Conservation (phyloP, 768 basidiomycete genomes). For the Russula earlei region DNA sequence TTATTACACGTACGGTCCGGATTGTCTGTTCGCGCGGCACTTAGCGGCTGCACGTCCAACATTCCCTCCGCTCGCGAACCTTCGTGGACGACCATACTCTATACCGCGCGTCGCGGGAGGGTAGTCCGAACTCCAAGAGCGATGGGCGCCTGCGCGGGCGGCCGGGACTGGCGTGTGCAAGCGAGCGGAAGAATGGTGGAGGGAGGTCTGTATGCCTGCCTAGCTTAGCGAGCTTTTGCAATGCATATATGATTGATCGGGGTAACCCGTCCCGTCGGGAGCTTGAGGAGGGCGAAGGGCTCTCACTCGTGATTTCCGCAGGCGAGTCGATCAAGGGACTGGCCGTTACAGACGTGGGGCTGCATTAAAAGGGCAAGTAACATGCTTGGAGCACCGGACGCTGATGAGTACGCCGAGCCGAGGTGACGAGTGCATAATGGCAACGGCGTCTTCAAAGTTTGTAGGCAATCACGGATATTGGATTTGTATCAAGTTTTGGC, state of each 20-base stretch:
- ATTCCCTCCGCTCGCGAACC: conserved; percentile 25
- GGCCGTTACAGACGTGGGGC: conserved; percentile 38
- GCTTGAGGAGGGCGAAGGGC: conserved; percentile 31
- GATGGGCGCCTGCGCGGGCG: conserved; percentile 71
- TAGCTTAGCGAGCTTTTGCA: conserved; percentile 83
- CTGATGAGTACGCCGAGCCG: conserved; percentile 65
- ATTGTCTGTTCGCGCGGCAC: too few species aligned
- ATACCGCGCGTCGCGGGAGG: conserved; percentile 81
- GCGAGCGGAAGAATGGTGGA: conserved; percentile 77
- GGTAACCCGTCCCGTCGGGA: conserved; percentile 53
- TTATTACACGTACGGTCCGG: too few species aligned
- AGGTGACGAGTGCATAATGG: conserved; percentile 73
- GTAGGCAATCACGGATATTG: too few species aligned
- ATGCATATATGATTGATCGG: conserved; percentile 68
- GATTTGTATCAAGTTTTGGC: too few species aligned
- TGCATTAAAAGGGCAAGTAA: conserved; percentile 28
- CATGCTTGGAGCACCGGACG: conserved; percentile 49
- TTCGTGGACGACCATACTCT: conserved; percentile 73
- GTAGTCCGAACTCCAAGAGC: too few species aligned
- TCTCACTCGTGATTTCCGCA: conserved; percentile 31
- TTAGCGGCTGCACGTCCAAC: too few species aligned
- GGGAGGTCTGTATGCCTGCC: conserved; percentile 61
- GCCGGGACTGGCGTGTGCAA: conserved; percentile 43
- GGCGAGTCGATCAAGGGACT: conserved; percentile 41
- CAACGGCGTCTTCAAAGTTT: conserved; percentile 98